Base-by-base conservation (phyloP, 192 early-diverging fungal species). In the Glomus cerebriforme region DNA sequence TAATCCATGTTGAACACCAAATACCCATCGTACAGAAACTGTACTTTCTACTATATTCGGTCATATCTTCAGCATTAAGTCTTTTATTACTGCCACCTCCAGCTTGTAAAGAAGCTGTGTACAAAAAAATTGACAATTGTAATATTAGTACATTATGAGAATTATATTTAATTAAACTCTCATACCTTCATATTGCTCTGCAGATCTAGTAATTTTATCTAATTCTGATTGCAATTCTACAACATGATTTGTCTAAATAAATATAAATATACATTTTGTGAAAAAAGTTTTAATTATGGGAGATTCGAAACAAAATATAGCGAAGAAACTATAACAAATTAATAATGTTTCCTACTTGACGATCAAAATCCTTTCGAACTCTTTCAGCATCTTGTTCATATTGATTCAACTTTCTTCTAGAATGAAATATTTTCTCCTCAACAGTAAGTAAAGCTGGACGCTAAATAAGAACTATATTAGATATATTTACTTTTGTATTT, bases 341-440 rank as follows among this genome's bases (percentile, higher is more conserved):
- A 43, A 2, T 70, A 29, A 8, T 10, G 2, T 31, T 24, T 34
- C 68, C 9, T 65, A 83, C 84, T 83, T 94, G 90, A 37, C 89
- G 86, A 17, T 82, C 87, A 32, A 79, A 79, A 45, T 94, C 92
- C 13, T 73, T 79, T 64, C 84, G 76, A 31, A 89, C 84, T 39
- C 86, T 85, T 67, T 79, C 77, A 35, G 87, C 79, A 79, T 92
- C 92, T 49, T 92, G 84, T 64, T 89, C 84, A 8, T 90, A 87
- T 71, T 89, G 88, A 59, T 79, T 82, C 1, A 90, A 82, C 82
- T 96, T 96, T 76, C 90, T 89, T 71, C 86, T 80, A 34, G 89
- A 81, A 85, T 97, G 92, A 37, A 83, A 74, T 8, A 95, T 85
- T 82, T 93, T 93, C 78, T 97, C 95, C 59, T 92, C 90, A 34